These are phyloP conservation scores for Pulveroboletus sp. DNA, from an alignment of 768 basidiomycete genomes.

Conservation along the genomic window DNA sequence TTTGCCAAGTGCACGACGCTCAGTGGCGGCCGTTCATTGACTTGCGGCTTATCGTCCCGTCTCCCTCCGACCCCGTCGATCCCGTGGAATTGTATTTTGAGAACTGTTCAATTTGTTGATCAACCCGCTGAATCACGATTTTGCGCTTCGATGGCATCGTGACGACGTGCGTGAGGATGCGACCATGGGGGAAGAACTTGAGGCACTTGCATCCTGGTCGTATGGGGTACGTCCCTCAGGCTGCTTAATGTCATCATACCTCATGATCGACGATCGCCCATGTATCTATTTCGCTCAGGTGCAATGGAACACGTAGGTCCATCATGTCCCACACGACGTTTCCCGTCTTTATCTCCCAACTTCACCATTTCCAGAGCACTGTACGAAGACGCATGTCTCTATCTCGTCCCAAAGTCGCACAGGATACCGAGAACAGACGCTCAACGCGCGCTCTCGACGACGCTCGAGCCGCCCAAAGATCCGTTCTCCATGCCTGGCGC, in stretches of 20 bases:
- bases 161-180: conserved; percentile 66
- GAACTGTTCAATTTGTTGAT: conserved; percentile 76
- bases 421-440: conserved; percentile 47
- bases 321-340: not conserved
- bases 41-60: not conserved
- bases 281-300: conserved; percentile 36
- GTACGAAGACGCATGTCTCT: conserved; percentile 64
- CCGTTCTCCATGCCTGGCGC: conserved; percentile 71
- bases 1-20: not conserved
- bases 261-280: not conserved
- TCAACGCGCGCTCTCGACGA: conserved; percentile 54
- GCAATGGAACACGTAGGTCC: conserved; percentile 75
- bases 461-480: conserved; percentile 44
- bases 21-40: not conserved
- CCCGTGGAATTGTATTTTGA: not conserved
- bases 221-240: conserved; percentile 45
- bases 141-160: conserved; percentile 76
- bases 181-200: conserved; percentile 52
- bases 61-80: not conserved
- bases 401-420: conserved; percentile 68
- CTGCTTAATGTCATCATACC: not conserved
- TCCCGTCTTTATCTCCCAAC: too few species aligned
- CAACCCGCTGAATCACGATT: conserved; percentile 58
- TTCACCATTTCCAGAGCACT: conserved; percentile 36
- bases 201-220: conserved; percentile 54